Evolutionary conservation across 768 basidiomycete genomes (phyloP), one percentile per base, ranked within the genome.

Genomic region (Ramaria sp.): DNA sequence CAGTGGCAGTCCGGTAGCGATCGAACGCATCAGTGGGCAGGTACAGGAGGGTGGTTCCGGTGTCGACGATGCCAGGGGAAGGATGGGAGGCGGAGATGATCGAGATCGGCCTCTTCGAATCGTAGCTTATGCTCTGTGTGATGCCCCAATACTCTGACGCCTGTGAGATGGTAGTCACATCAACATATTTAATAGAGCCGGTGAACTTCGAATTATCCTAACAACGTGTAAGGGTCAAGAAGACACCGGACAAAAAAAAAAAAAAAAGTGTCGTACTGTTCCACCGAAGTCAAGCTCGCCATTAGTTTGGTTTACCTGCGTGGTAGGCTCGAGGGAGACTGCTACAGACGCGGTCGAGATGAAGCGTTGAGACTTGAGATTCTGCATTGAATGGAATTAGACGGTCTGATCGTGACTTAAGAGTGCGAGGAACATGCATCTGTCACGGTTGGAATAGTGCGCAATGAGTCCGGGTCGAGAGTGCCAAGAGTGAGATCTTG

Each of bases 361-460:
- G n/a, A 47, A 20, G 13, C 30, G 10, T 27, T 49, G 55, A 9
- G 10, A n/a, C 20, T 17, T 31, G 22, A 56, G 43, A 39, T 47
- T 49, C 46, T 57, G 17, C n/a, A 17, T 20, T 27, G 24, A 24
- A 49, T 19, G 49, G 37, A 3, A n/a, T 42, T 31, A 38, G 30
- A 52, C 33, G 2, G 31, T 15, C 33, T n/a, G 19, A 11, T 13
- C 9, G 15, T 4, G 12, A 15, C 27, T 17, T 7, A n/a, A 10
- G 34, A 43, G 42, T n/a, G 20, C 11, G 17, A n/a, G 20, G 11
- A 22, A 38, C 55, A 49, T 57, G 31, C 55, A 20, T 57, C 55
- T 34, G 77, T 79, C 37, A 86, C 79, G 4, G 83, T 81, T 11
- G 79, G 79, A 58, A 82, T 73, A 22, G 59, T 61, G 31, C 52